phyloP scores from a whole-genome alignment of 1,284 basidiomycete species.

The Pholiota adiposa region DNA sequence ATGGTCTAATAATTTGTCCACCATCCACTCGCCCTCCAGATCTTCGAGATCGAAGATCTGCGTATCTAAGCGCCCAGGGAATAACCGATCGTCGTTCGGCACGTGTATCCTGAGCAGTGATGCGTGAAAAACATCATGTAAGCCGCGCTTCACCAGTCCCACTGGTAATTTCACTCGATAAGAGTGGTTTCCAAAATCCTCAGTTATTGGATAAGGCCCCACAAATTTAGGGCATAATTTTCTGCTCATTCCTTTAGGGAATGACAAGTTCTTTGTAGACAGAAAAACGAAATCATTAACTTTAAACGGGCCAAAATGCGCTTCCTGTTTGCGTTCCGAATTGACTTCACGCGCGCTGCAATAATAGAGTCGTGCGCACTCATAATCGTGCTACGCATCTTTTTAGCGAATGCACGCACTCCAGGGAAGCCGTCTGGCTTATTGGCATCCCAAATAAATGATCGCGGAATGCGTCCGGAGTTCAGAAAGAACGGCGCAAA shows the following conservation, averaged over 20 bases:
- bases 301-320: constrained; percentile 21
- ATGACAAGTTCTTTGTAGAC: constrained; percentile 31
- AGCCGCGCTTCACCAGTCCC: constrained; percentile 20
- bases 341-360: constrained; percentile 28
- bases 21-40: constrained; percentile 21
- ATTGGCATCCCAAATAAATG: constrained; percentile 29
- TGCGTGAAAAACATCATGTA: constrained; percentile 28
- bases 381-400: constrained; percentile 26
- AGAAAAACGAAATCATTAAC: constrained; percentile 33
- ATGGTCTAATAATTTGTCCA: constrained; percentile 19
- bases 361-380: constrained; percentile 34
- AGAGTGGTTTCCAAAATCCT: constrained; percentile 20
- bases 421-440: constrained; percentile 24
- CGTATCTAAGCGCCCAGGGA: constrained; percentile 24
- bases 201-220: constrained; percentile 8
- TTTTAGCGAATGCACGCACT: constrained; percentile 25
- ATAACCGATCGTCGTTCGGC: constrained; percentile 28
- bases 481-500: constrained; percentile 26
- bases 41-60: constrained; percentile 21
- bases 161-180: constrained; percentile 20
- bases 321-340: constrained; percentile 28
- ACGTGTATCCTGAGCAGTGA: constrained; percentile 25
- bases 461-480: constrained; percentile 25
- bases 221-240: constrained; percentile 19
- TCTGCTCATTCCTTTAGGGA: background rate